A percentile compares a stretch with the other conserved stretches of the same genome.
Conservation (phyloP, 805 yeast species). For the Dipodascopsis tothii region DNA sequence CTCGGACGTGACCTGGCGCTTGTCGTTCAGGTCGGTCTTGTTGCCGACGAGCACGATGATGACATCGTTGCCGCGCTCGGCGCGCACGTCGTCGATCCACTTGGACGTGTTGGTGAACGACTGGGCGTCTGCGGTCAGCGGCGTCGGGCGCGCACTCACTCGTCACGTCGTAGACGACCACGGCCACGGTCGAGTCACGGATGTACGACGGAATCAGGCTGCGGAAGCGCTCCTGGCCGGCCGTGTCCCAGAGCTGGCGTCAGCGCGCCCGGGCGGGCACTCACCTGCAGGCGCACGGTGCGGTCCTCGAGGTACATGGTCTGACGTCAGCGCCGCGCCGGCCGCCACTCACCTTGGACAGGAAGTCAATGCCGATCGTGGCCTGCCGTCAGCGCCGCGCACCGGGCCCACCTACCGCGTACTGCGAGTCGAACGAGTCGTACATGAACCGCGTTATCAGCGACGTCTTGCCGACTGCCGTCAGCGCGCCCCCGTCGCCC, state of each 20-base stretch:
- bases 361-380: slow-evolving; percentile 92
- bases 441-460: slow-evolving; percentile 96
- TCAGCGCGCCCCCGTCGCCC: slow-evolving; percentile 5
- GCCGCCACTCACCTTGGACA: slow-evolving; percentile 49
- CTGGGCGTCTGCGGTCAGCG: slow-evolving; percentile 36
- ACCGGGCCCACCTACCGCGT: slow-evolving; percentile 39
- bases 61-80: slow-evolving; percentile 86
- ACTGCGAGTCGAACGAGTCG: slow-evolving; percentile 92
- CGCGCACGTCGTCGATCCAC: slow-evolving; percentile 92
- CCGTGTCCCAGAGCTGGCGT: slow-evolving; percentile 75
- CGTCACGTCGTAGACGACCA: slow-evolving; percentile 89
- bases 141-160: slow-evolving; percentile 37
- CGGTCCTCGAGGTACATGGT: slow-evolving; percentile 95
- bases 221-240: slow-evolving; percentile 85
- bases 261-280: background rate
- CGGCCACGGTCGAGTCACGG: slow-evolving; percentile 95
- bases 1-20: slow-evolving; percentile 78
- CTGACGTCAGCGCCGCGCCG: slow-evolving; percentile 15
- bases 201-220: slow-evolving; percentile 92
- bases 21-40: slow-evolving; percentile 74
- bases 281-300: slow-evolving; percentile 77
- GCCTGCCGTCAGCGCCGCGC: slow-evolving; percentile 42
- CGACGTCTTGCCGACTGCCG: slow-evolving; percentile 82
- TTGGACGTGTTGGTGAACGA: slow-evolving; percentile 76
- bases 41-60: slow-evolving; percentile 87